Evolutionary conservation across 805 yeast species (phyloP), one percentile per base, ranked within the genome.

Genomic region (Yamadazyma paraphyllophila): DNA sequence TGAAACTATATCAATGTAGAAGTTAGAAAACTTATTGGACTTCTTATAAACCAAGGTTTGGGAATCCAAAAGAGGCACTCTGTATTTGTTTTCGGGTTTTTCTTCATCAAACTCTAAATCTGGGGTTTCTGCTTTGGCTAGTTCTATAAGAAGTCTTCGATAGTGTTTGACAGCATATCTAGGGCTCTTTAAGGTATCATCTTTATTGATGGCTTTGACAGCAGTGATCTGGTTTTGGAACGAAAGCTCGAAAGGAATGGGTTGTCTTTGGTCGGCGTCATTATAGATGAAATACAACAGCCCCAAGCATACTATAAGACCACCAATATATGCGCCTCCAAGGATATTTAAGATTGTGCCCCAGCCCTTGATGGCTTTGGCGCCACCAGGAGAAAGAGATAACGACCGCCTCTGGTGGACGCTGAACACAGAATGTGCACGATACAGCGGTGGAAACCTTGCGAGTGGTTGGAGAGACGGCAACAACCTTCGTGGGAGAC

Each of bases 251-350:
- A 65, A 67, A 10, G 77, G 77, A 24, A 71, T 71, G 37, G 59
- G 59, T 48, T 71, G 74, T 32, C 74, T 45, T 13, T 53, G 46
- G 41, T 67, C 57, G 25, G 76, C 76, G 53, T 71, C 77, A 16
- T 52, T 53, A 50, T 71, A 71, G 15, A 71, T 35, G 43, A 71
- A 60, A 52, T 61, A 69, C 14, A 71, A 58, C 58, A 69, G 66
- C 7, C 73, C 74, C 16, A 59, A 43, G 41, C 69, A 66, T 4
- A 71, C 70, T 4, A 71, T 35, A 24, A 70, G 56, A 4, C 73
- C 73, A 4, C 76, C 77, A 36, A 70, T 50, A 49, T 71, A 71
- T 6, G 71, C 76, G 9, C 74, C 76, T 12, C 73, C 69, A n/a
- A 66, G 37, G 16, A 70, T 60, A 49, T 70, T 69, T 33, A 69